Base-by-base conservation (phyloP, 2,329 filamentous ascomycete genomes). In the Rasamsonia emersonii region DNA sequence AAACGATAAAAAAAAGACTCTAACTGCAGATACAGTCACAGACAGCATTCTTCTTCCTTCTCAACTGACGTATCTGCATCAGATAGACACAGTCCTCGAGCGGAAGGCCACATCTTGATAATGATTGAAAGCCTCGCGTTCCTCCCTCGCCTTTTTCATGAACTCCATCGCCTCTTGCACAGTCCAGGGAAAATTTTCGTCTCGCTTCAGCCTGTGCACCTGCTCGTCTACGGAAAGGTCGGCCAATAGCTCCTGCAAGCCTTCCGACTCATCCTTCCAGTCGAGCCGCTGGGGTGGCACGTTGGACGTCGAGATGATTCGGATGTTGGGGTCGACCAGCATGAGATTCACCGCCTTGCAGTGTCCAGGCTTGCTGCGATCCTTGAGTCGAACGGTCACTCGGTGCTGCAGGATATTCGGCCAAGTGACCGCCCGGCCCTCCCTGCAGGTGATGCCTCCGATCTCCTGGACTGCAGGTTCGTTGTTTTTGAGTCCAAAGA, bases 311-410 rank as follows among this genome's bases (percentile, higher is more conserved):
- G 59, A 75, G 14, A 73, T 60, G 30, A 79, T 64, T 9, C 67
- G 64, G 7, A 60, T 52, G 23, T 66, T 53, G 0, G 76, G 75
- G 40, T 80, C 75, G 2, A 80, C 64, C 3, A 80, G 63, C 47
- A 68, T 77, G 21, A 80, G 60, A 0, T 67, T 68, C 0, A 79
- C 46, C 28, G 74, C 65, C 35, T 70, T 68, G 5, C 66, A 54
- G 39, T 73, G 64, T 1, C 75, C 75, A 0, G 68, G 64, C 39
- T 64, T 67, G 0, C 62, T 64, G 2, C 49, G 49, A 40, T 80
- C 70, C 24, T 51, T 45, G 9, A 77, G 59, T 18, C 58, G 40
- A 50, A 76, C 72, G 1, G 64, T 47, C 16, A 75, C 60, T 35
- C 62, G 50, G 47, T 77, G 66, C 46, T 78, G 73, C 16, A 68